Conservation (phyloP, 2,329 filamentous ascomycete species). For the Lachnellula subtilissima region DNA sequence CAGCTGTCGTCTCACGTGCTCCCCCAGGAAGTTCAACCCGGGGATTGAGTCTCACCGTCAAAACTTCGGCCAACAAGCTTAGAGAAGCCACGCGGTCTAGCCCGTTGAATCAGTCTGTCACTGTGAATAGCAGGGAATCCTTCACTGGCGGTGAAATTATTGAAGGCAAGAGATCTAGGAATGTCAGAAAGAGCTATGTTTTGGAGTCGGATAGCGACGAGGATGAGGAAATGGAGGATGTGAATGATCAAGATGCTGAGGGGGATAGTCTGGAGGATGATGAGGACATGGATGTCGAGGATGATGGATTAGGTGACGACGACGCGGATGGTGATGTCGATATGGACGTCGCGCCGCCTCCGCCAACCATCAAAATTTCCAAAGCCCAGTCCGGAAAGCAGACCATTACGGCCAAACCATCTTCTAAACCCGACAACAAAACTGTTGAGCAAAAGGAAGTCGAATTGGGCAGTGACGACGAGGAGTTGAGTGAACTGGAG, state of each 20-base stretch:
- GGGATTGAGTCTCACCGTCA: conserved; percentile 31
- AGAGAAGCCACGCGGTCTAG: conserved; percentile 29
- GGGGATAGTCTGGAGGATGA: conserved; percentile 36
- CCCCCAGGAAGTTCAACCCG: conserved; percentile 19
- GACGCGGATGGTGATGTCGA: conserved; percentile 41
- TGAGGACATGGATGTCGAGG: conserved; percentile 33
- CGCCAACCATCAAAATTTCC: conserved; percentile 30
- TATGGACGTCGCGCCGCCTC: conserved; percentile 28
- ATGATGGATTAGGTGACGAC: conserved; percentile 38
- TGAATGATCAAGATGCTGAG: conserved; percentile 32
- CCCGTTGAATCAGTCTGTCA: conserved; percentile 14
- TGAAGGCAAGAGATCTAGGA: conserved; percentile 29
- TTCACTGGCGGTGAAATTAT: conserved; percentile 30
- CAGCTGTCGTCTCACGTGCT: conserved; percentile 31
- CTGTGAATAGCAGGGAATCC: conserved; percentile 19
- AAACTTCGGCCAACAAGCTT: conserved; percentile 32
- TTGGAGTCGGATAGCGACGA: conserved; percentile 42
- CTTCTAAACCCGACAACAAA: conserved; percentile 17
- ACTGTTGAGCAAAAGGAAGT: conserved; percentile 30
- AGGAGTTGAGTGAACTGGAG: conserved; percentile 32
- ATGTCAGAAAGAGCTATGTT: conserved; percentile 36
- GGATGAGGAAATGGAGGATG: conserved; percentile 27
- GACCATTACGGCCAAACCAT: conserved; percentile 25
- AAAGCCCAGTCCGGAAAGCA: conserved; percentile 22
- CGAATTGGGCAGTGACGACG: conserved; percentile 30